These are phyloP conservation scores for Botrytis paeoniae DNA, from an alignment of 2,329 filamentous ascomycete species.

Conservation along the genomic window DNA sequence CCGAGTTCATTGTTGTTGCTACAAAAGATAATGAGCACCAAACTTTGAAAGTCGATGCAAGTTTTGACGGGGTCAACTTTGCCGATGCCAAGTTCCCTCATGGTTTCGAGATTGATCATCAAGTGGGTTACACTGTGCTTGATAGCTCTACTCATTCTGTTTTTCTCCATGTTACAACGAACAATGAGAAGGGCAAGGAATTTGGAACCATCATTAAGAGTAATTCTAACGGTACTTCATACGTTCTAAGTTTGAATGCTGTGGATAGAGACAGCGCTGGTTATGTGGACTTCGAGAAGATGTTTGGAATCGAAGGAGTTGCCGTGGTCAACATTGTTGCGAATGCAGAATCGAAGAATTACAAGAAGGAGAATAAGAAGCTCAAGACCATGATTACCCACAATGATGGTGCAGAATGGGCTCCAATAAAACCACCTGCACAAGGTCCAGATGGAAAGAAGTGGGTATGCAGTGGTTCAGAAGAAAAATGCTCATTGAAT, in stretches of 20 bases:
- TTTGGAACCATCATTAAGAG: constrained; percentile 94
- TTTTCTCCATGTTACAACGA: constrained; percentile 88
- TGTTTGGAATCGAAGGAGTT: constrained; percentile 87
- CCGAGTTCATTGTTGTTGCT: constrained; percentile 91
- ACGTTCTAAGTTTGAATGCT: constrained; percentile 74
- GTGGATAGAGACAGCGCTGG: constrained; percentile 77
- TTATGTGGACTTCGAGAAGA: constrained; percentile 95
- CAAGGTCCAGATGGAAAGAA: constrained; percentile 68
- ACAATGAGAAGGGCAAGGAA: constrained; percentile 59
- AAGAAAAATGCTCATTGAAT: constrained; percentile 78
- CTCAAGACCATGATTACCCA: constrained; percentile 91
- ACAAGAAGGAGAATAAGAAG: constrained; percentile 67
- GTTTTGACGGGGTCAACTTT: constrained; percentile 79
- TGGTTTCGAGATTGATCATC: constrained; percentile 75
- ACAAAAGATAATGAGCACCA: constrained; percentile 62
- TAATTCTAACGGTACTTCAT: constrained; percentile 96
- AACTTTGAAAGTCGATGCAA: constrained; percentile 74
- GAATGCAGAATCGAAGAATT: constrained; percentile 58
- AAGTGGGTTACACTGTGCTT: constrained; percentile 85
- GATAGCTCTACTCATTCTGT: constrained; percentile 93
- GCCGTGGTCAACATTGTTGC: constrained; percentile 80
- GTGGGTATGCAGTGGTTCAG: constrained; percentile 63
- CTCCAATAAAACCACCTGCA: constrained; percentile 66
- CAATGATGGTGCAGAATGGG: constrained; percentile 92
- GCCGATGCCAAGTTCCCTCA: constrained; percentile 81